phyloP scores from a whole-genome alignment of 2,329 filamentous ascomycete species.

The Podosphaera aphanis region DNA sequence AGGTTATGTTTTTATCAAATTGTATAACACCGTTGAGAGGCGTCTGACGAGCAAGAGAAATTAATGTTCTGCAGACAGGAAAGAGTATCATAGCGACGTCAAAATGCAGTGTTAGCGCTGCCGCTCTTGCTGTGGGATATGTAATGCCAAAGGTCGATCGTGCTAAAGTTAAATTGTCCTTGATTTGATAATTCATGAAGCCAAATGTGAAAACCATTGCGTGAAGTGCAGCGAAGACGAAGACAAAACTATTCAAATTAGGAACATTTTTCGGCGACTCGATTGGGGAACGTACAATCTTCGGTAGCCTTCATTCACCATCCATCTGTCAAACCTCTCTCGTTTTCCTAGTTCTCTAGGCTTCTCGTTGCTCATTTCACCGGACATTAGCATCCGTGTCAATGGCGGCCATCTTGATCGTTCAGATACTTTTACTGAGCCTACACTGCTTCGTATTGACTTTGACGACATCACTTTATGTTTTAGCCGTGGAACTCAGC shows the following conservation, averaged over 20 bases:
- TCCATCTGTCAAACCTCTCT: slow-evolving; percentile 64
- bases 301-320: slow-evolving; percentile 71
- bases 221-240: slow-evolving; percentile 50
- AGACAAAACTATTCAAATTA: slow-evolving; percentile 37
- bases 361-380: slow-evolving; percentile 55
- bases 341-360: slow-evolving; percentile 42
- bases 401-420: slow-evolving; percentile 63
- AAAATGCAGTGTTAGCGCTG: slow-evolving; percentile 57
- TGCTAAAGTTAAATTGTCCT: slow-evolving; percentile 46
- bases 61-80: slow-evolving; percentile 64
- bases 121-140: slow-evolving; percentile 52
- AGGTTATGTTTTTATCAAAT: slow-evolving; percentile 75
- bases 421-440: slow-evolving; percentile 32
- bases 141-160: slow-evolving; percentile 50
- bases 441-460: slow-evolving; percentile 11
- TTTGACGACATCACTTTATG: slow-evolving; percentile 3
- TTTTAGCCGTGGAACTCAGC: too few species aligned
- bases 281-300: slow-evolving; percentile 35
- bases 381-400: slow-evolving; percentile 60
- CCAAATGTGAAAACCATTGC: slow-evolving; percentile 58
- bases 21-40: slow-evolving; percentile 70
- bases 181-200: slow-evolving; percentile 57
- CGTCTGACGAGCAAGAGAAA: slow-evolving; percentile 58
- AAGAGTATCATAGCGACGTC: slow-evolving; percentile 61
- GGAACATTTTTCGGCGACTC: slow-evolving; percentile 1